phyloP scores from a whole-genome alignment of 2,329 filamentous ascomycete species.

The Neocatenulostroma microsporum region DNA sequence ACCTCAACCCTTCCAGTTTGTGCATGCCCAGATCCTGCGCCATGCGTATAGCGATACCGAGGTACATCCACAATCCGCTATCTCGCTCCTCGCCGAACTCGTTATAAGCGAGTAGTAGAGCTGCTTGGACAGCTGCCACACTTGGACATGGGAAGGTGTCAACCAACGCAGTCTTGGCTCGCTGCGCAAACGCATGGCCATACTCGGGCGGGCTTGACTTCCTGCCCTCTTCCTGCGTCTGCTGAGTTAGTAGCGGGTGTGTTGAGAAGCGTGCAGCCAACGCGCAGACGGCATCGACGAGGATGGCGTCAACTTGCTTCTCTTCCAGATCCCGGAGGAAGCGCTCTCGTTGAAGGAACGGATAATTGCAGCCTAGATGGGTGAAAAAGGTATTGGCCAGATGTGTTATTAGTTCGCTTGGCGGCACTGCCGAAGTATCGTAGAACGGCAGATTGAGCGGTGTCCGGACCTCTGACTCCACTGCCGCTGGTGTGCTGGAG shows the following conservation, averaged over 20 bases:
- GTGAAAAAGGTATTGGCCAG: conserved; percentile 74
- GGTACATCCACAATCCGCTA: conserved; percentile 88
- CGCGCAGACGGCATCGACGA: conserved; percentile 80
- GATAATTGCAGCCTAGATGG: conserved; percentile 77
- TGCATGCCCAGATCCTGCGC: conserved; percentile 73
- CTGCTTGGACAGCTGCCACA: conserved; percentile 76
- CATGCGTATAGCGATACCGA: conserved; percentile 79
- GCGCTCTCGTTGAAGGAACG: conserved; percentile 65
- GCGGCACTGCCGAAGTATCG: conserved; percentile 63
- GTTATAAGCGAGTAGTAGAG: conserved; percentile 76
- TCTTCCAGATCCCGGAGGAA: conserved; percentile 71
- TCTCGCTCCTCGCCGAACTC: conserved; percentile 84
- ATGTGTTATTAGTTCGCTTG: conserved; percentile 66
- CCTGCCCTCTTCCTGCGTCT: conserved; percentile 46
- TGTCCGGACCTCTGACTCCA: conserved; percentile 35
- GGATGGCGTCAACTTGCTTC: conserved; percentile 72
- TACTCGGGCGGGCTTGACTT: conserved; percentile 52
- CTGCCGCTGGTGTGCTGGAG: conserved; percentile 20
- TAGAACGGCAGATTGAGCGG: conserved; percentile 57
- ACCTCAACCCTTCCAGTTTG: conserved; percentile 65
- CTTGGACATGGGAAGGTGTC: conserved; percentile 78
- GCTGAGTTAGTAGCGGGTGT: conserved; percentile 45
- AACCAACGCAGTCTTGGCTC: conserved; percentile 73
- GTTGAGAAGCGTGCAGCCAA: conserved; percentile 72
- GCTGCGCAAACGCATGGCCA: conserved; percentile 69